Conservation (phyloP, 805 yeast species). For the Spathaspora girioi region DNA sequence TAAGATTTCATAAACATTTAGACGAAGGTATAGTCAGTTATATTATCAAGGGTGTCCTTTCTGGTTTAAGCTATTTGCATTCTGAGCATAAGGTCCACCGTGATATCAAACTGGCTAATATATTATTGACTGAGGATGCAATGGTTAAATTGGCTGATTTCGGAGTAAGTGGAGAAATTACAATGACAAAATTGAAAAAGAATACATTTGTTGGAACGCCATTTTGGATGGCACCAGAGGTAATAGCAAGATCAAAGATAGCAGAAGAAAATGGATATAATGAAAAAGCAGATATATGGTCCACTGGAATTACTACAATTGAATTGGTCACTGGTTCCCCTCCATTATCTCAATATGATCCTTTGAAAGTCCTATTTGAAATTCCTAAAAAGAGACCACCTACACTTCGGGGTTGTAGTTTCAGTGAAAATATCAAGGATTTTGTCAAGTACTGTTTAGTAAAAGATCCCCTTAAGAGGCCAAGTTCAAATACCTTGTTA, state of each 20-base stretch:
- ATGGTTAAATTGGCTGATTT: slow-evolving; percentile 83
- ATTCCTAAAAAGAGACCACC: slow-evolving; percentile 72
- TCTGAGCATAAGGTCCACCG: slow-evolving; percentile 75
- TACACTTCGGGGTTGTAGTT: slow-evolving; percentile 38
- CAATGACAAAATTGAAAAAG: slow-evolving; percentile 47
- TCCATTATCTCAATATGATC: slow-evolving; percentile 70
- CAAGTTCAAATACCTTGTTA: slow-evolving; percentile 55
- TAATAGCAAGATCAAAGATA: slow-evolving; percentile 65
- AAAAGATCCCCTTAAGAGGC: slow-evolving; percentile 64
- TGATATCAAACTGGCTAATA: slow-evolving; percentile 88
- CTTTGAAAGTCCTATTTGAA: slow-evolving; percentile 69
- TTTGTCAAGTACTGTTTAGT: slow-evolving; percentile 65
- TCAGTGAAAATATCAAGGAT: slow-evolving; percentile 53
- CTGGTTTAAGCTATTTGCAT: slow-evolving; percentile 77
- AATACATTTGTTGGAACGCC: slow-evolving; percentile 93
- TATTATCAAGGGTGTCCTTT: slow-evolving; percentile 59
- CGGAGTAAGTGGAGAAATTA: slow-evolving; percentile 86
- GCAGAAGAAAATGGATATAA: slow-evolving; percentile 81
- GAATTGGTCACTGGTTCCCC: slow-evolving; percentile 83
- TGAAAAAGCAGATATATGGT: slow-evolving; percentile 93
- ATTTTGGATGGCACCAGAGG: slow-evolving; percentile 99
- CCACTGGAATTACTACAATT: slow-evolving; percentile 86
- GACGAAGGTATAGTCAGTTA: slow-evolving; percentile 58
- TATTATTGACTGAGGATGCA: slow-evolving; percentile 67
- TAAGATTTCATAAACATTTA: slow-evolving; percentile 52